These are phyloP conservation scores for Acanthamoeba healyi DNA, from an alignment of 208 protist genomes.

Conservation along the genomic window DNA sequence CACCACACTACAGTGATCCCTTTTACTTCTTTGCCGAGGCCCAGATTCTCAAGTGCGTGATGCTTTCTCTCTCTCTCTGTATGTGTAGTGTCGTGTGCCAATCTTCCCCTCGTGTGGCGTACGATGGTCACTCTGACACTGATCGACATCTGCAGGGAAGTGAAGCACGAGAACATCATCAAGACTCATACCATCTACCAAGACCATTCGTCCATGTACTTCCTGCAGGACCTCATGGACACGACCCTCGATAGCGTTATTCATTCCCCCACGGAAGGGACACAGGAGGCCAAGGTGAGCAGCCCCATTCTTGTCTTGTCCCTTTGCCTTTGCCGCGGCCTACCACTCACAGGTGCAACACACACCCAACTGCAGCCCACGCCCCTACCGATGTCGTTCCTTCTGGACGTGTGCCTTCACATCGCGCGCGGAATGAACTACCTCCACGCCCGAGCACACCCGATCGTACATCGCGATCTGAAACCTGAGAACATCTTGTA, in stretches of 20 bases:
- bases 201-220: background rate
- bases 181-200: conserved; percentile 24
- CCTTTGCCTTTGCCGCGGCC: too few relatives aligned
- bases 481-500: conserved; percentile 19
- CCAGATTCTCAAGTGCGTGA: conserved; percentile 6
- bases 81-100: background rate
- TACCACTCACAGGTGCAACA: background rate
- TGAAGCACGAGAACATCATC: conserved; percentile 22
- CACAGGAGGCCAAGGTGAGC: too few relatives aligned
- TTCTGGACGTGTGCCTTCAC: background rate
- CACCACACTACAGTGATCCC: background rate
- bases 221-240: conserved; percentile 40
- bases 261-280: background rate
- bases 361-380: background rate
- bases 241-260: background rate
- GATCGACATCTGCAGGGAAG: background rate
- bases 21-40: conserved; percentile 23
- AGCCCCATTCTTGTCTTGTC: too few relatives aligned
- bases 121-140: too few relatives aligned
- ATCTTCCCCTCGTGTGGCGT: too few relatives aligned
- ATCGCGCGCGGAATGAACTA: conserved; percentile 12
- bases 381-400: background rate
- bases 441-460: background rate
- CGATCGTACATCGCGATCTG: background rate
- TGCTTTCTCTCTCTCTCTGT: background rate